Base-by-base conservation (phyloP, 2,329 filamentous ascomycete genomes). In the Sporothrix inflata region DNA sequence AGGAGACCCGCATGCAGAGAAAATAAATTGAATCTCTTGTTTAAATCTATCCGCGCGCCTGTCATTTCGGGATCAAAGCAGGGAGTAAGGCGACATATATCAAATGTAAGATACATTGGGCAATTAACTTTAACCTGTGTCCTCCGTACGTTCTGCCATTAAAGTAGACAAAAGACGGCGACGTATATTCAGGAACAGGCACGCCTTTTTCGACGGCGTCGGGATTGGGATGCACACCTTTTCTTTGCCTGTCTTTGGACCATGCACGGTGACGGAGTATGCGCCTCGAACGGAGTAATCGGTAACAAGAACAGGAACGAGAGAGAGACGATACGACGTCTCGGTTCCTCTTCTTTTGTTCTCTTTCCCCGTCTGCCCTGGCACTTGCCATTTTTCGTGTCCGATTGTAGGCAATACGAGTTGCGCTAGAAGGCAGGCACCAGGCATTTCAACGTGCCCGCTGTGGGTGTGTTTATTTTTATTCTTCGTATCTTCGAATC, bases 241-340 rank as follows among this genome's bases (percentile, higher is more conserved):
- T 19, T 40, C 4, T 4, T 3, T 38, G 53, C 27, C 6, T n/a
- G 27, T 34, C 27, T 14, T 45, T 45, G 34, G 38, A 42, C 4
- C 60, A 65, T 45, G 60, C 60, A 65, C 8, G 38, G 60, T 65
- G 57, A 65, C 60, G 21, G 60, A 63, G 40, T 42, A 24, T 24
- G 57, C 57, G 34, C 57, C 34, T 40, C 11, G 12, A 42, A 24
- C n/a, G 60, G 60, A 27, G n/a, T n/a, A 61, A 21, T 61, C n/a
- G 60, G 60, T 16, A 63, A 24, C 38, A 45, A 63, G 38, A 63
- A 27, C 38, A 30, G 3, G 14, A 47, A 27, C 11, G 16, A 49
- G 19, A 49, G 12, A 45, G 21, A 65, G 21, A 27, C 60, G 60
- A 65, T 42, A 45, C 38, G 5, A 65, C 55, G 19, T 61, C 19